phyloP scores from a whole-genome alignment of 257 asterid species.

The Mentha longifolia region DNA sequence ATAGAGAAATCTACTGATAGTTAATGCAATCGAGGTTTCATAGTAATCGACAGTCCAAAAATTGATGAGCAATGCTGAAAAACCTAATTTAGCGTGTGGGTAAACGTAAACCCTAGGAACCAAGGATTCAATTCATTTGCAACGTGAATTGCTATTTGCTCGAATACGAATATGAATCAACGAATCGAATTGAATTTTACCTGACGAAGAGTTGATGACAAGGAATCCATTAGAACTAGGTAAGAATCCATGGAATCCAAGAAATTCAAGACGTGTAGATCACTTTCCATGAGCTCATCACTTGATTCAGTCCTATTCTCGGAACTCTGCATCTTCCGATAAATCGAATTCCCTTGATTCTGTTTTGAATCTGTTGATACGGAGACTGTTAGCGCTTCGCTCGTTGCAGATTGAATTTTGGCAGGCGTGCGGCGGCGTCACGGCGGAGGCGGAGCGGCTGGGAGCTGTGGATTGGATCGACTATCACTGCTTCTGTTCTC shows the following conservation, averaged over 20 bases:
- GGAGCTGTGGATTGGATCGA: too few species aligned
- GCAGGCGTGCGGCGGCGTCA: too few species aligned
- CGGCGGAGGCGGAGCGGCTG: too few species aligned
- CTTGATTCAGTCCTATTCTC: constrained; percentile 42
- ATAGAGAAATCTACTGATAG: neutral
- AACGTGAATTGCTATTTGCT: neutral
- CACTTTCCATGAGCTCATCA: constrained; percentile 38
- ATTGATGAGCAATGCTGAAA: constrained; percentile 6
- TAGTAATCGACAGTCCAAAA: neutral
- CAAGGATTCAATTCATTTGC: neutral
- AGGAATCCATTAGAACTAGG: constrained; percentile 60
- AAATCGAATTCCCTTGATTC: constrained; percentile 20
- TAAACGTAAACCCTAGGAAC: neutral
- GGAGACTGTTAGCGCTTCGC: neutral
- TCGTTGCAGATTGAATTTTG: too few species aligned
- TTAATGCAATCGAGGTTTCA: neutral
- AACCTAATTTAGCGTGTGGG: neutral
- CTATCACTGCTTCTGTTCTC: too few species aligned
- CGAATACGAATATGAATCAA: constrained; percentile 15
- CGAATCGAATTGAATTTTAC: constrained; percentile 36
- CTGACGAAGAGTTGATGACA: constrained; percentile 89
- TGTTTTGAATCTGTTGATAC: constrained; percentile 10
- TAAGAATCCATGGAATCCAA: constrained; percentile 80
- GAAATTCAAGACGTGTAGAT: constrained; percentile 56
- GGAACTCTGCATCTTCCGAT: constrained; percentile 41